phyloP scores from a whole-genome alignment of 805 yeast genomes.

The Starmerella stellata region DNA sequence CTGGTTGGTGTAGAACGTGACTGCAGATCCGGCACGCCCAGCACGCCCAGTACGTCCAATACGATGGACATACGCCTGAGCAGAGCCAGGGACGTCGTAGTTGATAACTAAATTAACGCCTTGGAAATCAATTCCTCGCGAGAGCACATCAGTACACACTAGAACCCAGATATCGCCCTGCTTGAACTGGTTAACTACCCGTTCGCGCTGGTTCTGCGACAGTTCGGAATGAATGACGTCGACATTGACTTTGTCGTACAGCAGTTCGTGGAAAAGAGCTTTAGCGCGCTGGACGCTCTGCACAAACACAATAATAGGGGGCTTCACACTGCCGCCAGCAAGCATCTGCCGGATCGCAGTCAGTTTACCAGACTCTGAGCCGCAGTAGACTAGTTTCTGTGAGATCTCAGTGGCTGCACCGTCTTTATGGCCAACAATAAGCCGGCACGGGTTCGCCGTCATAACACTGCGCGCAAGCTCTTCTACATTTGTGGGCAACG shows the following conservation, averaged over 20 bases:
- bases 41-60: conserved; percentile 98
- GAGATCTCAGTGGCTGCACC: conserved; percentile 75
- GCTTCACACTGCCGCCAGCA: conserved; percentile 54
- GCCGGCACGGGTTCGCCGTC: conserved; percentile 58
- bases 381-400: conserved; percentile 69
- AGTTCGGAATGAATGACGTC: conserved; percentile 94
- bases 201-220: conserved; percentile 72
- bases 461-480: conserved; percentile 70
- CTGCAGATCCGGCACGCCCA: conserved; percentile 68
- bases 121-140: conserved; percentile 94
- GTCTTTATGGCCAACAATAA: conserved; percentile 83
- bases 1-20: conserved; percentile 84
- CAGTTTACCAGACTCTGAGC: conserved; percentile 88
- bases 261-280: conserved; percentile 78
- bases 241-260: conserved; percentile 80
- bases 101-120: conserved; percentile 89
- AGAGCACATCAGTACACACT: conserved; percentile 86
- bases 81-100: conserved; percentile 86
- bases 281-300: conserved; percentile 89
- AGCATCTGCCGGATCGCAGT: conserved; percentile 80
- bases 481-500: conserved; percentile 85
- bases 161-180: conserved; percentile 89
- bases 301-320: conserved; percentile 81
- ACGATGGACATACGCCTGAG: conserved; percentile 92
- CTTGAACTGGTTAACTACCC: conserved; percentile 65